These are phyloP conservation scores for Pistacia atlantica DNA, from an alignment of 345 rosid species.

Conservation along the genomic window DNA sequence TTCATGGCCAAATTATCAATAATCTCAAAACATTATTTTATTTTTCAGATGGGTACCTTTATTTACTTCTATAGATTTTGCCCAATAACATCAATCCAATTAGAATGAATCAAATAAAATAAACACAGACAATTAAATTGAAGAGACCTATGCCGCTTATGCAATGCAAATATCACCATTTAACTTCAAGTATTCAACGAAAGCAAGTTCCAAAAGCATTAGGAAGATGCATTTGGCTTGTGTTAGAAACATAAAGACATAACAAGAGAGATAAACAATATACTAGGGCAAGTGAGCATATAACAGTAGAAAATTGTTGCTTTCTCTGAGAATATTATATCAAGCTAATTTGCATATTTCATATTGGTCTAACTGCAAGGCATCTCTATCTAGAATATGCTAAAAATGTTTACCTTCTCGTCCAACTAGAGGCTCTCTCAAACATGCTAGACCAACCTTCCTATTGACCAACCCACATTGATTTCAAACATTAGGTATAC, in stretches of 20 bases:
- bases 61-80: background rate
- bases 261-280: no score
- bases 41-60: no score
- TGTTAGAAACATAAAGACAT: background rate
- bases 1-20: no score
- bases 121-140: background rate
- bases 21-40: no score
- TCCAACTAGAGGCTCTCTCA: background rate
- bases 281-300: background rate
- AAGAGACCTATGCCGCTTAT: background rate
- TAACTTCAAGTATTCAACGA: background rate
- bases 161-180: background rate
- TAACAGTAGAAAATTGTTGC: background rate
- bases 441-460: background rate
- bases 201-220: background rate
- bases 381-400: background rate
- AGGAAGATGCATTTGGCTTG: background rate
- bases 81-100: background rate
- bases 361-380: background rate
- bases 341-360: background rate
- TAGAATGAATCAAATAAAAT: background rate
- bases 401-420: background rate
- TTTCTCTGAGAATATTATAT: background rate
- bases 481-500: background rate
- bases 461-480: background rate